Percentiles rank a stretch among this genome's conserved stretches.
Conservation (phyloP, 768 basidiomycete species). For the Podaxis rugospora region DNA sequence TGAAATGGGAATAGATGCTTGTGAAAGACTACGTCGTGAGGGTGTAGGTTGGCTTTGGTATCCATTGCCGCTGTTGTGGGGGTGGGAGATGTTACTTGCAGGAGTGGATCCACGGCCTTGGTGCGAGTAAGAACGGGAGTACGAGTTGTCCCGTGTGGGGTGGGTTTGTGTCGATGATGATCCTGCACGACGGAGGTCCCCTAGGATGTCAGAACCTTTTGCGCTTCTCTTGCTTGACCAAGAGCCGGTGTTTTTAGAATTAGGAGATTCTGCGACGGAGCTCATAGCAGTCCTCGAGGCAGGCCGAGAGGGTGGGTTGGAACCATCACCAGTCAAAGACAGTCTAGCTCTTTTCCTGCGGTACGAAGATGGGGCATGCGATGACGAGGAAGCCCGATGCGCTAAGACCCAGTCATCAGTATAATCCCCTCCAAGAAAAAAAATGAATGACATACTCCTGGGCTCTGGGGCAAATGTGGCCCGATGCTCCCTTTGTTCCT, state of each 20-base stretch:
- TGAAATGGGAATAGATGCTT: conserved; percentile 74
- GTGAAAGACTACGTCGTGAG: conserved; percentile 57
- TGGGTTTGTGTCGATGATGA: conserved; percentile 20
- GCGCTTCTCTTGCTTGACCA: conserved; percentile 37
- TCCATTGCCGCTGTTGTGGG: not conserved
- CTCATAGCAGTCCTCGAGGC: conserved; percentile 8
- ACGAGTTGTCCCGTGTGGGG: conserved; percentile 18
- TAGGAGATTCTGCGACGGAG: conserved; percentile 18
- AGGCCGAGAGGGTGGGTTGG: conserved; percentile 31
- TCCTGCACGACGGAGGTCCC: conserved; percentile 16
- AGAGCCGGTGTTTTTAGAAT: conserved; percentile 41
- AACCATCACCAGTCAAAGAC: conserved; percentile 36
- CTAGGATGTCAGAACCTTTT: conserved; percentile 8
- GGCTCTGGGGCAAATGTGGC: conserved; percentile 64
- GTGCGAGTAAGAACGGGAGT: conserved; percentile 16
- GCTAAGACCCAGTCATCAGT: conserved; percentile 28
- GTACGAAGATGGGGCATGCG: conserved; percentile 69
- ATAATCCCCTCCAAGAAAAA: not conserved
- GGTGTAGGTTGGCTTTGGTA: conserved; percentile 25
- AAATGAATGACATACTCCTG: conserved; percentile 43
- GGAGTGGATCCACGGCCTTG: too few species aligned
- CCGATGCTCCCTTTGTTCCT: conserved; percentile 44
- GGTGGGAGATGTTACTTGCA: too few species aligned
- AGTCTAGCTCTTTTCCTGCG: conserved; percentile 64
- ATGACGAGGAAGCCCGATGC: conserved; percentile 47